A percentile compares a stretch with the other conserved stretches of the same genome.
phyloP scores from a whole-genome alignment of 495 filamentous ascomycete species.

The Hypoxylon perforatum region DNA sequence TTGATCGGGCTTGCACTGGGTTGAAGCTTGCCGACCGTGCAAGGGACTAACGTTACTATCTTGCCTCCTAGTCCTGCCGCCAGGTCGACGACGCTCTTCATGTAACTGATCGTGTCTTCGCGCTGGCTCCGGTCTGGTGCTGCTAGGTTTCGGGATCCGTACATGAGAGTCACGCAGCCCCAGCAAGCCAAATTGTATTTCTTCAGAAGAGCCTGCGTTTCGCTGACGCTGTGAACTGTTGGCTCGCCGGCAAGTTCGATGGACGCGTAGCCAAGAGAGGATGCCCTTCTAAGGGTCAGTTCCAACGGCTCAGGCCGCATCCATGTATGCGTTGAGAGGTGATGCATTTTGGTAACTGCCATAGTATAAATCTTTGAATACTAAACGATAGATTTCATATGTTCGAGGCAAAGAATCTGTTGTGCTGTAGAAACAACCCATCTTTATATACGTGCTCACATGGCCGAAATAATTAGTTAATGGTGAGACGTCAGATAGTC shows the following conservation, averaged over 20 bases:
- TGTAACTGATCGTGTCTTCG: conserved; percentile 39
- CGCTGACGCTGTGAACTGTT: conserved; percentile 25
- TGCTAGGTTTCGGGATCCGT: conserved; percentile 41
- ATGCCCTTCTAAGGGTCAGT: conserved; percentile 34
- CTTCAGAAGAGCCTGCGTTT: conserved; percentile 32
- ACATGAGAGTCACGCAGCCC: conserved; percentile 43
- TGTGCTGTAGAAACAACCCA: neutral
- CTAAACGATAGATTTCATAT: neutral
- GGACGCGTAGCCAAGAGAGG: conserved; percentile 42
- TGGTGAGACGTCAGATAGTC: too few relatives aligned
- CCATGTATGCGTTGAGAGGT: conserved; percentile 49
- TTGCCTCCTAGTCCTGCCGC: conserved; percentile 37
- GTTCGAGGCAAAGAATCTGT: neutral
- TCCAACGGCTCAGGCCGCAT: conserved; percentile 48
- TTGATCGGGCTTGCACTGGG: conserved; percentile 30
- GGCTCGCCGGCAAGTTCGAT: conserved; percentile 50
- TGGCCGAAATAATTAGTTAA: neutral
- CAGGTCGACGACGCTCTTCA: conserved; percentile 41
- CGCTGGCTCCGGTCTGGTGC: conserved; percentile 32
- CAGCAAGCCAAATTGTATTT: conserved; percentile 43
- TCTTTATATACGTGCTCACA: neutral
- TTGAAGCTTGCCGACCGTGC: conserved; percentile 43
- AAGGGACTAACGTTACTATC: conserved; percentile 42
- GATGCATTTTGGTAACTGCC: conserved; percentile 39
- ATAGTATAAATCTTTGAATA: conserved; percentile 3